phyloP scores from a whole-genome alignment of 2,329 filamentous ascomycete genomes.

The Parafenestella ontariensis region DNA sequence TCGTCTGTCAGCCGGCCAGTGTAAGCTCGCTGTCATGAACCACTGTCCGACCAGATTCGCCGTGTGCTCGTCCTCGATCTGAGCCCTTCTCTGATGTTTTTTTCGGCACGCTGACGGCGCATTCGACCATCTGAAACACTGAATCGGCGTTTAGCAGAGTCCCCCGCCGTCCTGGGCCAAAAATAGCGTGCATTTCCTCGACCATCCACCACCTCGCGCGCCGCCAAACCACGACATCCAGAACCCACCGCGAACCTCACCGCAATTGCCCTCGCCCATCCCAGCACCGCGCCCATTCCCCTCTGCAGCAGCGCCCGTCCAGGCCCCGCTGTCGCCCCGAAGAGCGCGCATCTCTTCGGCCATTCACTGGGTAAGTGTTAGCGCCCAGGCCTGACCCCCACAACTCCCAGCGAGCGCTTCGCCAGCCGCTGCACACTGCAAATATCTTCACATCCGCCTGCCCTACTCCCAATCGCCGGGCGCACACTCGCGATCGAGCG shows the following conservation, averaged over 20 bases:
- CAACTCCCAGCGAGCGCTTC: conserved; percentile 43
- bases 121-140: conserved; percentile 36
- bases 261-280: conserved; percentile 13
- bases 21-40: conserved; percentile 11
- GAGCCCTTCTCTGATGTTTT: conserved; percentile 1
- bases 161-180: conserved; percentile 32
- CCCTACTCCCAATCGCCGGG: conserved; percentile 31
- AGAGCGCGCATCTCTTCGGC: conserved; percentile 21
- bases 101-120: conserved; percentile 17
- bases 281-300: conserved; percentile 8
- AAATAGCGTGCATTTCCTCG: conserved; percentile 34
- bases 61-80: not conserved
- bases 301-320: conserved; percentile 13
- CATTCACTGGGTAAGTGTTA: conserved; percentile 48
- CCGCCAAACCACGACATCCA: conserved; percentile 9
- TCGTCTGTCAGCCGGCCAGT: conserved; percentile 7
- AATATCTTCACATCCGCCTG: conserved; percentile 32
- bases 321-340: conserved; percentile 16
- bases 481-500: conserved; percentile 11
- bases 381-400: conserved; percentile 41
- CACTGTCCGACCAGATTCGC: conserved; percentile 3
- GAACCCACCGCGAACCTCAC: conserved; percentile 7
- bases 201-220: conserved; percentile 22
- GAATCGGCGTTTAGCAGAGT: conserved; percentile 33
- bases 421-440: conserved; percentile 39